Evolutionary conservation across 257 asterid genomes (phyloP).

Genomic region (Salvia miltiorrhiza): DNA sequence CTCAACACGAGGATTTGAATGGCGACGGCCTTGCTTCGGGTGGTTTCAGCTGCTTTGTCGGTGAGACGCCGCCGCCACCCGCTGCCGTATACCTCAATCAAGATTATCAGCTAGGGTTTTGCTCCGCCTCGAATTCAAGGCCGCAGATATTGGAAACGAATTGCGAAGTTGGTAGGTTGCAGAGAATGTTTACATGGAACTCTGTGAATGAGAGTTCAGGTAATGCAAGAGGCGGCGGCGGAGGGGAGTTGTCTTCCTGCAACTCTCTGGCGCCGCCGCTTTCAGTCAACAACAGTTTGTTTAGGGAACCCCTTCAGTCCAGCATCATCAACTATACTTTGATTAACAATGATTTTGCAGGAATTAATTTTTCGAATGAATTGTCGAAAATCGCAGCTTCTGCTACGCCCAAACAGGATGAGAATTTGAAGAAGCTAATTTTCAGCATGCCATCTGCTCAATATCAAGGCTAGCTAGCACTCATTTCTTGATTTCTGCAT

Average conservation of each 20-base stretch:
- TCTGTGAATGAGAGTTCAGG: background rate
- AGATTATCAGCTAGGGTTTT: background rate
- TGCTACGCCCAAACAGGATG: constrained; percentile 17
- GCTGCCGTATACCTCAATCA: background rate
- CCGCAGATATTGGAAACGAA: constrained; percentile 19
- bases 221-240: background rate
- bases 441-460: constrained; percentile 28
- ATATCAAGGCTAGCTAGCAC: background rate
- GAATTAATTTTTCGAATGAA: constrained; percentile 29
- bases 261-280: constrained; percentile 9
- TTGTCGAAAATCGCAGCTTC: constrained; percentile 32
- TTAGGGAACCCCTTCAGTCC: constrained; percentile 88
- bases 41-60: constrained; percentile 14
- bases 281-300: constrained; percentile 7
- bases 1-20: background rate
- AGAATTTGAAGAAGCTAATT: constrained; percentile 15
- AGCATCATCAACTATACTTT: constrained; percentile 23
- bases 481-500: constrained; percentile 9
- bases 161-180: constrained; percentile 18
- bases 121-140: background rate
- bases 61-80: background rate
- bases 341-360: constrained; percentile 22
- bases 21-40: background rate
- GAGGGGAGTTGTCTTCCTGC: background rate
- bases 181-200: constrained; percentile 12